Percentiles rank a stretch among this genome's conserved stretches.
Evolutionary conservation across 495 filamentous ascomycete species (phyloP).

Genomic region (Penicillium flavigenum): DNA sequence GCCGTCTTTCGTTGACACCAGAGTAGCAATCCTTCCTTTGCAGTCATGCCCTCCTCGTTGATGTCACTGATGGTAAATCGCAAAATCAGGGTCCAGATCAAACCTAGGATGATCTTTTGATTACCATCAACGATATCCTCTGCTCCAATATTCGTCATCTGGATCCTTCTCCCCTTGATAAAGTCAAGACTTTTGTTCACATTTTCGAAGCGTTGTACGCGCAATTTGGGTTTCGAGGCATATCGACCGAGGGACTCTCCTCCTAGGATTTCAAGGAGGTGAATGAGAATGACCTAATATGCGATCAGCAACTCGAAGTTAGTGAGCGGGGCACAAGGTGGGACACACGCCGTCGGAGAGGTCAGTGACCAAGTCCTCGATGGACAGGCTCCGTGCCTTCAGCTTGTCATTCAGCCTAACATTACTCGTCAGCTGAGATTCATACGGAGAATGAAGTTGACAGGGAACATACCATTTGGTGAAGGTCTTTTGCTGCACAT

Average conservation of each 20-base stretch:
- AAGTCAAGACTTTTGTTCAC: conserved; percentile 93
- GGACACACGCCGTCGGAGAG: conserved; percentile 85
- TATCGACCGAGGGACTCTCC: conserved; percentile 93
- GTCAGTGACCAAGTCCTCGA: conserved; percentile 82
- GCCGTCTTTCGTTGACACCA: conserved; percentile 99
- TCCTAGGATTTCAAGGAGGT: conserved; percentile 92
- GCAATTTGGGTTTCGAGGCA: conserved; percentile 90
- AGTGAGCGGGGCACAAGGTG: conserved; percentile 8
- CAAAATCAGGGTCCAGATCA: conserved; percentile 97
- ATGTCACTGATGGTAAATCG: conserved; percentile 98
- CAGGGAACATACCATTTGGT: conserved; percentile 76
- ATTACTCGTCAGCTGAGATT: background rate
- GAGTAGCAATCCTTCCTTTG: conserved; percentile 89
- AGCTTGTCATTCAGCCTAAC: conserved; percentile 92
- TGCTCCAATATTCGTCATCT: conserved; percentile 97
- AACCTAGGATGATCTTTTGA: conserved; percentile 90
- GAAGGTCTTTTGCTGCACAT: conserved; percentile 98
- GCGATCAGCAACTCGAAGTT: conserved; percentile 5
- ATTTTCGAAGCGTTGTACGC: conserved; percentile 97
- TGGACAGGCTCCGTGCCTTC: conserved; percentile 66
- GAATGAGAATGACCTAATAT: conserved; percentile 82
- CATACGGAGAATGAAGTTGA: background rate
- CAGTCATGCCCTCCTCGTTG: conserved; percentile 95
- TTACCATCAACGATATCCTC: conserved; percentile 99
- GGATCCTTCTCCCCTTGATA: conserved; percentile 85